These are phyloP conservation scores for Lachnellula hyalina DNA, from an alignment of 2,329 filamentous ascomycete species.

Conservation along the genomic window DNA sequence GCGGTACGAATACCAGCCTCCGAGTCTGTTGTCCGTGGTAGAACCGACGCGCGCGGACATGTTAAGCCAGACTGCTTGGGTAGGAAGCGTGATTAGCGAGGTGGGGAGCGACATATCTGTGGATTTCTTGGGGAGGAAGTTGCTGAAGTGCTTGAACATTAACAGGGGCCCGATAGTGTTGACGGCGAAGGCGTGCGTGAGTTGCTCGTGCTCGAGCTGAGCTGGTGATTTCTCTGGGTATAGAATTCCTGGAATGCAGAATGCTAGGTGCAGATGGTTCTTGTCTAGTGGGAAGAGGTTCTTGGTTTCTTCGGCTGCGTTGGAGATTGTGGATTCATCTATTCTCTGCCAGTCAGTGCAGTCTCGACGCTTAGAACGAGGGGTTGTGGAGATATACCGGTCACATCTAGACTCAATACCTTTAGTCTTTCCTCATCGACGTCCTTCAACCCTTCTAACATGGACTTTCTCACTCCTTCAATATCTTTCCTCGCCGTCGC, in stretches of 20 bases:
- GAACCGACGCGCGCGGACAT: conserved; percentile 76
- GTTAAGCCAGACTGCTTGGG: conserved; percentile 60
- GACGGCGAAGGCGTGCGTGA: conserved; percentile 64
- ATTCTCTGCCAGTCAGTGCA: neutral
- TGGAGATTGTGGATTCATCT: conserved; percentile 58
- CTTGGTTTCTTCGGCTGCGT: conserved; percentile 47
- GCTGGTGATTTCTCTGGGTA: conserved; percentile 65
- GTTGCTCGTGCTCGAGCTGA: conserved; percentile 56
- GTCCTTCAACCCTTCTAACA: conserved; percentile 46
- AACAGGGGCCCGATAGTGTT: conserved; percentile 72
- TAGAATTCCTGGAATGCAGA: conserved; percentile 67
- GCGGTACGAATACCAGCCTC: conserved; percentile 80
- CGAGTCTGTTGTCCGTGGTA: conserved; percentile 64
- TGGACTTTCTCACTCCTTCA: conserved; percentile 40
- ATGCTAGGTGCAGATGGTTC: conserved; percentile 61
- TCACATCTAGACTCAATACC: conserved; percentile 50
- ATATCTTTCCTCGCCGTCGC: conserved; percentile 54
- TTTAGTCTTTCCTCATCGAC: conserved; percentile 40
- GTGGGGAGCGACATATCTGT: conserved; percentile 30
- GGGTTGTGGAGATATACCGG: conserved; percentile 37
- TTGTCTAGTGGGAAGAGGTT: conserved; percentile 45
- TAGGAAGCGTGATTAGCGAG: neutral
- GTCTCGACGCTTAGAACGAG: neutral
- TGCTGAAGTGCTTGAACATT: conserved; percentile 69
- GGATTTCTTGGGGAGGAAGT: conserved; percentile 59